These are phyloP conservation scores for Mycena sanguinolenta DNA, from an alignment of 768 basidiomycete genomes.

Conservation along the genomic window DNA sequence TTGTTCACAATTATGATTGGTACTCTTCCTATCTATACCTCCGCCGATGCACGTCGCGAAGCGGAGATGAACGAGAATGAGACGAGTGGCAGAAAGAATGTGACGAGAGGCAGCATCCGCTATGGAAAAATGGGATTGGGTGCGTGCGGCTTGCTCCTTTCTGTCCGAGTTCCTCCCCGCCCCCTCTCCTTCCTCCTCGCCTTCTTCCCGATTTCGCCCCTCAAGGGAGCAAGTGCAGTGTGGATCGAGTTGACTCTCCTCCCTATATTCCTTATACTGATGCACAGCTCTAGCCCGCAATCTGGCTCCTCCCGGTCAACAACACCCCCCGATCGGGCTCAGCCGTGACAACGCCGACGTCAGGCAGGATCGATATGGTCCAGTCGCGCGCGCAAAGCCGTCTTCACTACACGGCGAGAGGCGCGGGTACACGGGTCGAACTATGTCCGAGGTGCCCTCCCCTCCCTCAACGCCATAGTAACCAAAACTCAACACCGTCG, in stretches of 20 bases:
- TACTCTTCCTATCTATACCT: no score
- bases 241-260: no score
- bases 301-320: conserved; percentile 85
- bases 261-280: conserved; percentile 41
- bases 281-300: conserved; percentile 74
- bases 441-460: conserved; percentile 74
- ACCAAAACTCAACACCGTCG: conserved; percentile 74
- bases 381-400: conserved; percentile 77
- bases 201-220: no score
- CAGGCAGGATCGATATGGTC: conserved; percentile 84
- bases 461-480: conserved; percentile 60
- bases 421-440: no score
- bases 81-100: no score
- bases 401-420: conserved; percentile 65
- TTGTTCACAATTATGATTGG: no score
- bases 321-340: conserved; percentile 75
- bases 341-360: no score
- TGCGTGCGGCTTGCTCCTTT: conserved; percentile 59
- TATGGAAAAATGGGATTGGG: conserved; percentile 85
- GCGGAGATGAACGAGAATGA: no score
- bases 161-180: no score
- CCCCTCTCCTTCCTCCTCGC: no score
- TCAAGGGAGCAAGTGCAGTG: no score
- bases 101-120: conserved; percentile 27
- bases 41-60: no score